These are phyloP conservation scores for Solanum raphanifolium DNA, from an alignment of 257 asterid species.

Conservation along the genomic window DNA sequence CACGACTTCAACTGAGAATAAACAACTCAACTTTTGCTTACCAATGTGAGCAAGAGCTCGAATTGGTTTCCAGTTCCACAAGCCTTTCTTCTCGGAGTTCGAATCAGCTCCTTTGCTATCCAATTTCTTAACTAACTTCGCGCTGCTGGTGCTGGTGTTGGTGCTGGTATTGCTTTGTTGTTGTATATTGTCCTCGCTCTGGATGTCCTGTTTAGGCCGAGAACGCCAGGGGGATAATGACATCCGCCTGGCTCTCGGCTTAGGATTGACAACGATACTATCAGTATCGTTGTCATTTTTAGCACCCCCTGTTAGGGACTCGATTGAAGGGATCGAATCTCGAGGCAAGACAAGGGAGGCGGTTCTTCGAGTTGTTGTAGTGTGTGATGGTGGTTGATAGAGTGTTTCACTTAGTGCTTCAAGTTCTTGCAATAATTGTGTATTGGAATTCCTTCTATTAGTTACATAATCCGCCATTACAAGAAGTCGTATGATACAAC, in stretches of 20 bases:
- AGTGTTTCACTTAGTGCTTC: constrained; percentile 63
- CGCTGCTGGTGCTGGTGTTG: background rate
- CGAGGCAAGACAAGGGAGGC: constrained; percentile 72
- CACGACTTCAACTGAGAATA: constrained; percentile 78
- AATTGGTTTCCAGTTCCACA: constrained; percentile 91
- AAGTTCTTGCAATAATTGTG: constrained; percentile 67
- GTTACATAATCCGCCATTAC: constrained; percentile 4
- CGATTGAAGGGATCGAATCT: constrained; percentile 29
- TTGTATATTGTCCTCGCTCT: background rate
- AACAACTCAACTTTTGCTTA: constrained; percentile 83
- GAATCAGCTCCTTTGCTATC: constrained; percentile 13
- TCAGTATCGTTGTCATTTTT: constrained; percentile 10
- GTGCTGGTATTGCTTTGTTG: background rate
- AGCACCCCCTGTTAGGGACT: background rate
- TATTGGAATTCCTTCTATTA: constrained; percentile 39
- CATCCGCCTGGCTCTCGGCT: constrained; percentile 59
- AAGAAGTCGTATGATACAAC: background rate
- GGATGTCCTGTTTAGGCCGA: constrained; percentile 23
- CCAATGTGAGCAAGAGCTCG: constrained; percentile 64
- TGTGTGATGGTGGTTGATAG: constrained; percentile 34
- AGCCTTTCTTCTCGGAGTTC: constrained; percentile 43
- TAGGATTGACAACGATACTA: constrained; percentile 30
- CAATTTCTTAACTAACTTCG: constrained; percentile 11
- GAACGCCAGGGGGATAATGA: constrained; percentile 82
- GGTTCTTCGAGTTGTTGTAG: constrained; percentile 41